Conservation (phyloP, 495 filamentous ascomycete species). For the Aspergillus nanangensis region DNA sequence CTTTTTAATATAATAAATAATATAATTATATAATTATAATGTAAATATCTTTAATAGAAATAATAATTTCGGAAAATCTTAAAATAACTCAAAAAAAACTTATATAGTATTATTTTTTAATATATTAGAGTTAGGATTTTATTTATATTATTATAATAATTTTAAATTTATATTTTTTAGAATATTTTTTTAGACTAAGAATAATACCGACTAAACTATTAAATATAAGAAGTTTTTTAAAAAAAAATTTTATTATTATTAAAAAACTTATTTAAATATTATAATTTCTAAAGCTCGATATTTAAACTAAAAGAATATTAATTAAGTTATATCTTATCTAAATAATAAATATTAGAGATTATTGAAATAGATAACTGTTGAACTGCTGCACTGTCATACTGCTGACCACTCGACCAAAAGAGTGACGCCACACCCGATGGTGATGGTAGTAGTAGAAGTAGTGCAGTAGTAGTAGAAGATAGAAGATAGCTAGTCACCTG, state of each 20-base stretch:
- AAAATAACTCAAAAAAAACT: background rate
- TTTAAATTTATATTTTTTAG: too few relatives aligned
- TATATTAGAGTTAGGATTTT: background rate
- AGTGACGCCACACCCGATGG: too few relatives aligned
- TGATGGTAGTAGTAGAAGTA: too few relatives aligned
- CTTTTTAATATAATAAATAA: background rate
- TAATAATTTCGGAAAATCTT: background rate
- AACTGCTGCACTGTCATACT: too few relatives aligned
- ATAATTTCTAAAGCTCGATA: background rate
- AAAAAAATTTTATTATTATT: background rate
- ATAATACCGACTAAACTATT: background rate
- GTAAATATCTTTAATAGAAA: background rate
- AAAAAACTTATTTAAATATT: background rate
- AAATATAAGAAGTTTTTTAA: slow-evolving; percentile 1
- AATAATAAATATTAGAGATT: background rate
- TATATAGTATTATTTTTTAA: background rate
- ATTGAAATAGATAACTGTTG: background rate
- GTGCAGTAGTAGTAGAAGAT: background rate
- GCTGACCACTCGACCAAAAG: too few relatives aligned
- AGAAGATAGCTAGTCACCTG: too few relatives aligned
- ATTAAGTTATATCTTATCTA: background rate
- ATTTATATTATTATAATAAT: background rate
- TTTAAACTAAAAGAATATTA: background rate
- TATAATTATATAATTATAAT: background rate
- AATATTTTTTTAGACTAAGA: too few relatives aligned